These are phyloP conservation scores for Gossypium davidsonii DNA, from an alignment of 441 rosid genomes.

Conservation along the genomic window DNA sequence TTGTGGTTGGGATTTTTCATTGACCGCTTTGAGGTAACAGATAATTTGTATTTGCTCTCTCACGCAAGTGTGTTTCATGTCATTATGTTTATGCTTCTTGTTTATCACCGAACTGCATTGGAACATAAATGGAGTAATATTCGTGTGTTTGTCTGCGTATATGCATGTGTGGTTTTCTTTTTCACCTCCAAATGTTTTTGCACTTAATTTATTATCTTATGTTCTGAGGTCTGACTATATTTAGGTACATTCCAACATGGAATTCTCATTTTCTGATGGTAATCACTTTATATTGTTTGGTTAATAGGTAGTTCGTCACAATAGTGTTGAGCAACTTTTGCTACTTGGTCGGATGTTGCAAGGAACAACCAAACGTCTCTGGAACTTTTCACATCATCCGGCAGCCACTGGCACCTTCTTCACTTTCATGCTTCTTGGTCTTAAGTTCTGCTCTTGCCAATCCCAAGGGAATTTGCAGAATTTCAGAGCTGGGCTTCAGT, in stretches of 20 bases:
- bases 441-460: conserved; percentile 87
- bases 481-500: conserved; percentile 82
- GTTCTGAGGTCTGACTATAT: neutral
- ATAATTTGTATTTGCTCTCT: neutral
- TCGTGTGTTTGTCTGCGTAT: neutral
- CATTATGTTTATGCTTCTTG: neutral
- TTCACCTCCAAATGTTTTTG: neutral
- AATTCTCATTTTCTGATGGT: conserved; percentile 11
- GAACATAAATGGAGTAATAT: neutral
- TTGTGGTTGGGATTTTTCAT: conserved; percentile 92
- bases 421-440: conserved; percentile 94
- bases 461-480: conserved; percentile 77
- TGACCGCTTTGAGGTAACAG: conserved; percentile 86
- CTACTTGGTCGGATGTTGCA: conserved; percentile 89
- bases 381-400: conserved; percentile 96
- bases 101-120: neutral
- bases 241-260: neutral
- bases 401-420: conserved; percentile 96
- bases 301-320: conserved; percentile 79
- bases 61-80: neutral
- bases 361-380: conserved; percentile 73
- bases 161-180: neutral
- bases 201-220: neutral
- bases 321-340: conserved; percentile 88
- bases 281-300: conserved; percentile 19